A percentile compares a stretch with the other conserved stretches of the same genome.
Evolutionary conservation across 2,329 filamentous ascomycete species (phyloP).

Genomic region (Aureobasidium mangrovei): DNA sequence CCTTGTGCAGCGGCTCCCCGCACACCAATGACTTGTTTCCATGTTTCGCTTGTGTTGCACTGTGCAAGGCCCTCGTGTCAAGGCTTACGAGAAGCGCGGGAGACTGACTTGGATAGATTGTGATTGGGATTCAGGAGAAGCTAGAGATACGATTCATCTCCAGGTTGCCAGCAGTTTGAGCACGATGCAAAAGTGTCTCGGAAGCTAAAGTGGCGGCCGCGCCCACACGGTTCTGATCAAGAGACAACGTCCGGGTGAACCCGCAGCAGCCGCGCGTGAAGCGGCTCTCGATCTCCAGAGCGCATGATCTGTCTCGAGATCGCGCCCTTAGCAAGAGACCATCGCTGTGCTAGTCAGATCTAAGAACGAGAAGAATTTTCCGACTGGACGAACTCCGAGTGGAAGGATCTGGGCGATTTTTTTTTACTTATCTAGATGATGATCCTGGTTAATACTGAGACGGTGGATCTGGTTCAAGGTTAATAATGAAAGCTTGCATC

Average conservation of each 20-base stretch:
- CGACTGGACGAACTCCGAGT: neutral
- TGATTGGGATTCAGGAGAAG: neutral
- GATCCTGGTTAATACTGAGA: neutral
- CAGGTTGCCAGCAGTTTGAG: neutral
- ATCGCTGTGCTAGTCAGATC: conserved; percentile 5
- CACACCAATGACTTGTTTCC: neutral
- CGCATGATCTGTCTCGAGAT: conserved; percentile 2
- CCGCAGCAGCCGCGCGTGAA: neutral
- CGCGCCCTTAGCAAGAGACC: conserved; percentile 3
- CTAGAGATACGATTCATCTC: neutral
- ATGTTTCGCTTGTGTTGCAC: neutral
- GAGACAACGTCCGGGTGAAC: neutral
- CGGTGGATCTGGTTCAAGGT: no score
- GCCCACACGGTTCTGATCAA: conserved; percentile 4
- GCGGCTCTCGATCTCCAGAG: conserved; percentile 8
- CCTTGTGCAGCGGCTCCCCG: conserved; percentile 1
- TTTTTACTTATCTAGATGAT: neutral
- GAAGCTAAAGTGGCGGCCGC: conserved; percentile 8
- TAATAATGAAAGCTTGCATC: neutral
- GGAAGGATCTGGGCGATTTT: neutral
- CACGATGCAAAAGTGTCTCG: neutral
- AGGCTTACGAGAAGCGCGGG: neutral
- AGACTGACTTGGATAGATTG: neutral
- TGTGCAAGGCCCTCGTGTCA: neutral
- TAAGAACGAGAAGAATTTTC: neutral